phyloP scores from a whole-genome alignment of 2,329 filamentous ascomycete genomes.

The Ustilaginoidea virens region DNA sequence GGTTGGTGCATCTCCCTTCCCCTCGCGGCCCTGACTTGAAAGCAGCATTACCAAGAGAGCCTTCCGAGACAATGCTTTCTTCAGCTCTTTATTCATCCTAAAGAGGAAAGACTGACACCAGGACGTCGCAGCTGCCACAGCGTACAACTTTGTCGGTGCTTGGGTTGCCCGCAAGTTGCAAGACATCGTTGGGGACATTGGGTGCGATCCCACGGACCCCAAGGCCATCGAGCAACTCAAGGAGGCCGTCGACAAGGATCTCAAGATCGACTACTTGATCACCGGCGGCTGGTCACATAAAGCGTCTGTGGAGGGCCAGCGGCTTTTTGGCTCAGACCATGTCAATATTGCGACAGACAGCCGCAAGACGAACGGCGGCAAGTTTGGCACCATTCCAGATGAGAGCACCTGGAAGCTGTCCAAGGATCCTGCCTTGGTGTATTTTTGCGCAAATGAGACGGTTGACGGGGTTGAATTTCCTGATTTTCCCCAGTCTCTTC shows the following conservation, averaged over 20 bases:
- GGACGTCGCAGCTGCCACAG: conserved; percentile 47
- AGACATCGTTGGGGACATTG: conserved; percentile 40
- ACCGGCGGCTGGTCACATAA: conserved; percentile 79
- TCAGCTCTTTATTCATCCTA: background rate
- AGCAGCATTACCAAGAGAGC: no score
- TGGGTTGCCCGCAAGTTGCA: conserved; percentile 62
- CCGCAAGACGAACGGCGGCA: conserved; percentile 52
- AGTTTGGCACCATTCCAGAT: conserved; percentile 72
- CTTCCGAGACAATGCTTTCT: background rate
- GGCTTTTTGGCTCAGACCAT: conserved; percentile 61
- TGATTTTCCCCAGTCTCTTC: conserved; percentile 48
- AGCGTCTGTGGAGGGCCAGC: conserved; percentile 66
- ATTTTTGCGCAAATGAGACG: conserved; percentile 89
- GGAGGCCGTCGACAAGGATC: conserved; percentile 48
- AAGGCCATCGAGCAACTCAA: conserved; percentile 43
- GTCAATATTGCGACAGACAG: conserved; percentile 69
- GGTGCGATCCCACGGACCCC: conserved; percentile 26
- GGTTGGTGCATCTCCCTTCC: no score
- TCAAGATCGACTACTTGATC: conserved; percentile 79
- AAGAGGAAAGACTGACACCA: background rate
- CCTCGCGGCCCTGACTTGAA: no score
- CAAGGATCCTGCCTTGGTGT: conserved; percentile 56
- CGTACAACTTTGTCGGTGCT: conserved; percentile 69
- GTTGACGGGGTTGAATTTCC: conserved; percentile 90
- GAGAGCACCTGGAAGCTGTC: conserved; percentile 65